Conservation (phyloP, 2,329 filamentous ascomycete genomes). For the Paecilomyces niveus region DNA sequence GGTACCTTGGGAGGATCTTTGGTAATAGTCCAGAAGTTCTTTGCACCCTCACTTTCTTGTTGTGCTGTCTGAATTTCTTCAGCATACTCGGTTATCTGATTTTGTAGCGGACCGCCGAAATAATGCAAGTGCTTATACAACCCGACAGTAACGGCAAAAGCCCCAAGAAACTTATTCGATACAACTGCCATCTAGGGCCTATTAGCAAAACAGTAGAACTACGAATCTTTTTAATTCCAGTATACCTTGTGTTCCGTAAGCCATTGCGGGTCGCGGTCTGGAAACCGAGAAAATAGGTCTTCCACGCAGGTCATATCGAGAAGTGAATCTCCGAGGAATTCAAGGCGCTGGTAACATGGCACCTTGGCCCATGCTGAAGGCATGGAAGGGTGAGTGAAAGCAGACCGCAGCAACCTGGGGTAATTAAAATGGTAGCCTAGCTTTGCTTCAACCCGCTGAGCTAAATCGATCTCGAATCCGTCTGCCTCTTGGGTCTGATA, state of each 20-base stretch:
- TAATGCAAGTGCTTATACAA: slow-evolving; percentile 66
- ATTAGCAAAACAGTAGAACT: slow-evolving; percentile 1
- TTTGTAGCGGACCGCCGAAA: slow-evolving; percentile 29
- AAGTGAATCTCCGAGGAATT: slow-evolving; percentile 85
- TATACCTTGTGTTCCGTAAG: slow-evolving; percentile 82
- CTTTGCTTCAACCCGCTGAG: slow-evolving; percentile 53
- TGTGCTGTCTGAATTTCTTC: slow-evolving; percentile 29
- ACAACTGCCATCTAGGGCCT: slow-evolving; percentile 77
- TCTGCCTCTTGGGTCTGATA: slow-evolving; percentile 62
- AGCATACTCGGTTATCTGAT: slow-evolving; percentile 45
- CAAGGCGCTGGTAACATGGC: slow-evolving; percentile 81
- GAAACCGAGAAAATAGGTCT: slow-evolving; percentile 69
- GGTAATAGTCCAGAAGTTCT: slow-evolving; percentile 38
- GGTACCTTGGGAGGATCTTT: slow-evolving; percentile 37
- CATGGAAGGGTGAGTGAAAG: slow-evolving; percentile 83
- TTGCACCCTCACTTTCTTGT: slow-evolving; percentile 21
- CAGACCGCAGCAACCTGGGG: slow-evolving; percentile 70
- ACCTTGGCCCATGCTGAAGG: slow-evolving; percentile 67
- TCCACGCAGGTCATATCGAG: slow-evolving; percentile 82
- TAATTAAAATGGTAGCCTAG: slow-evolving; percentile 63
- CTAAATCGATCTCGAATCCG: slow-evolving; percentile 62
- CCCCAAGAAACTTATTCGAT: slow-evolving; percentile 87
- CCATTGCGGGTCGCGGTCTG: slow-evolving; percentile 84
- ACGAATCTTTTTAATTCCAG: slow-evolving; percentile 5
- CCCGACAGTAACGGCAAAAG: slow-evolving; percentile 67